A percentile compares a stretch with the other conserved stretches of the same genome.
These are phyloP conservation scores for Dioszegia crocea DNA, from an alignment of 768 basidiomycete genomes.

Conservation along the genomic window DNA sequence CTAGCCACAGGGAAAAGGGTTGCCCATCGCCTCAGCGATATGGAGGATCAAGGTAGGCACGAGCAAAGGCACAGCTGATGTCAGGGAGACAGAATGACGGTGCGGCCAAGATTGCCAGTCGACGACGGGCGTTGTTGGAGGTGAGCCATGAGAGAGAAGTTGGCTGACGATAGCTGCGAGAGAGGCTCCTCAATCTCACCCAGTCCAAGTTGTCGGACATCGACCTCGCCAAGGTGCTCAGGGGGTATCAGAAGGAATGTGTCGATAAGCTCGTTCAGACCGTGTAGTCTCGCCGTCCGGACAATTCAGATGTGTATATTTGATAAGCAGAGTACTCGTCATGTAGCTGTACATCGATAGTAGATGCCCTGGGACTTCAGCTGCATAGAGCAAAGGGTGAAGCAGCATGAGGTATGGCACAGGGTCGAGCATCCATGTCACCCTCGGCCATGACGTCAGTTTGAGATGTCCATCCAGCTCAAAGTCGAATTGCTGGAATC, in stretches of 20 bases:
- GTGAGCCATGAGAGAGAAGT: background rate
- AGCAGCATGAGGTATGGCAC: too few relatives aligned
- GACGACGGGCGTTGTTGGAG: conserved; percentile 2
- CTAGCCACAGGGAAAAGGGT: conserved; percentile 62
- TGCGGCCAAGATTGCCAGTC: background rate
- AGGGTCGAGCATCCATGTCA: too few relatives aligned
- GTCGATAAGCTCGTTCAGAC: background rate
- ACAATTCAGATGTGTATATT: background rate
- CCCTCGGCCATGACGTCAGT: too few relatives aligned
- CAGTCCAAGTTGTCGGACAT: background rate
- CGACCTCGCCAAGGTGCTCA: background rate
- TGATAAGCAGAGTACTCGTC: background rate
- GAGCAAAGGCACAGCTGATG: background rate
- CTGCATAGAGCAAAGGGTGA: too few relatives aligned
- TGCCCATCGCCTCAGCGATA: conserved; percentile 58
- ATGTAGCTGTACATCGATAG: too few relatives aligned
- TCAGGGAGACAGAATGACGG: conserved; percentile 9
- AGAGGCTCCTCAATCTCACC: background rate
- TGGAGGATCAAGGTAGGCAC: conserved; percentile 56
- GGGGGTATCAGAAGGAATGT: conserved; percentile 2
- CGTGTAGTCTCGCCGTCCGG: background rate
- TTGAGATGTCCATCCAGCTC: too few relatives aligned
- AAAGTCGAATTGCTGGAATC: too few relatives aligned
- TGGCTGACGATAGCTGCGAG: background rate
- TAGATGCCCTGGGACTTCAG: too few relatives aligned